Percentiles rank a stretch among this genome's conserved stretches.
Evolutionary conservation across 768 basidiomycete genomes (phyloP).

Genomic region (Coprinopsis sp.): DNA sequence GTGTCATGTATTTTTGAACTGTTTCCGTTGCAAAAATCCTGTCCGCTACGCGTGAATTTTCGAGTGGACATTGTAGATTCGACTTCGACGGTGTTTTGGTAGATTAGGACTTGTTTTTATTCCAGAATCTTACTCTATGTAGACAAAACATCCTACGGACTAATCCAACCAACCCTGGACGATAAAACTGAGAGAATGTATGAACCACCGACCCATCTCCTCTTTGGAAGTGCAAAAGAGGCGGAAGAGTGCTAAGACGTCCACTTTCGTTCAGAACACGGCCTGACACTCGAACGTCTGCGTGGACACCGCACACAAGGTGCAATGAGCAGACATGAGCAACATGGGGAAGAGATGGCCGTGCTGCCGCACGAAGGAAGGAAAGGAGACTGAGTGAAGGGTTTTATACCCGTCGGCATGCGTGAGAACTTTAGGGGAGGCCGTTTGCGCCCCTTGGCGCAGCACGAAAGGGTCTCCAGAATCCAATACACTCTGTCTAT

Average conservation of each 20-base stretch:
- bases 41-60: not conserved
- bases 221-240: slow-evolving; percentile 37
- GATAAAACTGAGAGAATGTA: slow-evolving; percentile 28
- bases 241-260: slow-evolving; percentile 79
- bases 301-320: slow-evolving; percentile 36
- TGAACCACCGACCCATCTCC: slow-evolving; percentile 78
- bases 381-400: slow-evolving; percentile 2
- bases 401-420: not conserved
- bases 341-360: slow-evolving; percentile 82
- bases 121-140: not conserved
- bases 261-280: slow-evolving; percentile 67
- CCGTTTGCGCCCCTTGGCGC: no score
- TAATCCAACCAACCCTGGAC: not conserved
- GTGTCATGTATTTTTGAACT: not conserved
- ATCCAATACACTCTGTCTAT: no score
- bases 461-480: not conserved
- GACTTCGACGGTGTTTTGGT: not conserved
- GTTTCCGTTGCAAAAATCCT: not conserved
- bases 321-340: slow-evolving; percentile 66
- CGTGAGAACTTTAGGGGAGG: slow-evolving; percentile 8
- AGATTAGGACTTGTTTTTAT: not conserved
- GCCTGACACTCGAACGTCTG: slow-evolving; percentile 88
- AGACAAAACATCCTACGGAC: slow-evolving; percentile 1
- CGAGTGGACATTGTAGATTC: not conserved
- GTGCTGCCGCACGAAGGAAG: slow-evolving; percentile 75